Evolutionary conservation across 2,329 filamentous ascomycete species (phyloP), one percentile per base, ranked within the genome.

Genomic region (Neonectria sp.): DNA sequence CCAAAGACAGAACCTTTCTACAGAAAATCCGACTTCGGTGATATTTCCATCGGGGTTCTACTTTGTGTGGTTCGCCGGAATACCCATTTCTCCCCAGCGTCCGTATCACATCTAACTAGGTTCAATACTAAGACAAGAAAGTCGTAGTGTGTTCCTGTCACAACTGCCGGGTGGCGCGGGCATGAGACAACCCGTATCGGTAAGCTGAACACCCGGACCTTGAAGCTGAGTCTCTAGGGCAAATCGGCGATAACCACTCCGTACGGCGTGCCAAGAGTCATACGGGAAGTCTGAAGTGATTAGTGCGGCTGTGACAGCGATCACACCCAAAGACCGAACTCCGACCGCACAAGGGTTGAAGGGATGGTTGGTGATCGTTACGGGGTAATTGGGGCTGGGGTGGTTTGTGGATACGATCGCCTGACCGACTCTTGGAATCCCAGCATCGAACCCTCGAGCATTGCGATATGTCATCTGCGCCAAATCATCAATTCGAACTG

Each of bases 361-460:
- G 55, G 37, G 55, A 64, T 53, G 45, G 49, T 31, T 55, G 61
- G 55, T 43, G 21, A 48, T 33, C 48, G 52, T 60, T 51, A 43
- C 25, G 60, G 45, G 31, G 29, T 31, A 53, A 45, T 45, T 21
- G 21, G 21, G 21, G 21, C 21, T 21, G 21, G 21, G 21, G 21
- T 49, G 43, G 49, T 40, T 51, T 55, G 57, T 65, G 63, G 63
- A 60, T 60, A 51, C 57, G 37, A 64, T 55, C 49, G 53, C 37
- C 52, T 65, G 63, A 65, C 63, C 63, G 63, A 65, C 58, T 43
- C 62, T 65, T 40, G 31, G 25, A 21, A 60, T 43, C 56, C 62
- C 29, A 48, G 62, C 48, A 64, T 17, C 40, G 35, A 55, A 40
- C 33, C 49, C 25, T 46, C 55, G 17, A 52, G 53, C 48, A 21